Base-by-base conservation (phyloP, 495 filamentous ascomycete species). In the Penicillium canariense region DNA sequence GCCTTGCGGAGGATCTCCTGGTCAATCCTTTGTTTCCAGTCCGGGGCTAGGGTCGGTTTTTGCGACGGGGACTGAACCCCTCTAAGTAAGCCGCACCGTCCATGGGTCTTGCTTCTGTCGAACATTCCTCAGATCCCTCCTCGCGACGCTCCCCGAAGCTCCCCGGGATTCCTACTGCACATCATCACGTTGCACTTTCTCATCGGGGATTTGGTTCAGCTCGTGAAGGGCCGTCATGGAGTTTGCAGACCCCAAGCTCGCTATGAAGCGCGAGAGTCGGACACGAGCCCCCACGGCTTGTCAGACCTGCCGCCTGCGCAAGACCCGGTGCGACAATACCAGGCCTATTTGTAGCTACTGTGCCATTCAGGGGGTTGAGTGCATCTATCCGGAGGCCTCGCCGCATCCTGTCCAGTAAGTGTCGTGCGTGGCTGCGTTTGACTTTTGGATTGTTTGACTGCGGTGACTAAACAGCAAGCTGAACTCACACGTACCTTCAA, bases 251-350 rank as follows among this genome's bases (percentile, higher is more conserved):
- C 34, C 47, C 7, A 61, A 44, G 48, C 27, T 58, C 17, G 3
- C 27, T 36, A 64, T 44, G 52, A 68, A 61, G 52, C 62, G 65
- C 27, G 65, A 68, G 26, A 62, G 55, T 46, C 65, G 65, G 10
- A 68, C 62, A 45, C 62, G 65, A 38, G 65, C 65, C 17, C 62
- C 62, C 26, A 68, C 65, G 39, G 65, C 65, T 27, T 68, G 65
- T 55, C 62, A 68, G 47, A 65, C 59, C 26, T 68, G 65, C 40
- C 62, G 65, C 30, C 30, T 63, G 32, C 65, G 65, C 34, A 68
- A 68, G 52, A 68, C 65, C 32, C 65, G 65, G 54, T 68, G 65
- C 42, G 62, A 68, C 57, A 68, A 68, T 61, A 15, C 32, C 11
- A 59, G 65, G 31, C 65, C 65, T 17, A 40, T 52, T 22, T 68